These are phyloP conservation scores for Phoma sp. DNA, from an alignment of 2,329 filamentous ascomycete genomes.

Conservation along the genomic window DNA sequence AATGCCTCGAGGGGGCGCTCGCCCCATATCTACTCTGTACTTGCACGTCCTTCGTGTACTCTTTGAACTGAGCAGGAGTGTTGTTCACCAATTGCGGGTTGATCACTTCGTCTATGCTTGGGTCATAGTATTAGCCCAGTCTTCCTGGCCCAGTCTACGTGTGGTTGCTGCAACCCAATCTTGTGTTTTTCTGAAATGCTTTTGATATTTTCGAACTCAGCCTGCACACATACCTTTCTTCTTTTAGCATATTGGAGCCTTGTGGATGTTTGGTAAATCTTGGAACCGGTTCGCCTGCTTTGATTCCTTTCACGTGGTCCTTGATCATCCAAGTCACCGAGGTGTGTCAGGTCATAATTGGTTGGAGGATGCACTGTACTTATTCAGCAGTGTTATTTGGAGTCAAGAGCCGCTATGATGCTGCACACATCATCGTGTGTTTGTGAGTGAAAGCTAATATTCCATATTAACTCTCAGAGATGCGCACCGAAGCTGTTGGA, in stretches of 20 bases:
- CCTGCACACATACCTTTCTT: not conserved
- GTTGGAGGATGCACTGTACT: not conserved
- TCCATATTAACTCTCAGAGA: not conserved
- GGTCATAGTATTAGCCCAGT: not conserved
- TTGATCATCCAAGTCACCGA: not conserved
- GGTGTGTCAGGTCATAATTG: not conserved
- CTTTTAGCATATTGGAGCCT: not conserved
- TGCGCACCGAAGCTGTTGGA: not conserved
- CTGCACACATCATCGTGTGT: not conserved
- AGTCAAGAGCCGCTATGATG: not conserved
- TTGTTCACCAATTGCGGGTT: not conserved
- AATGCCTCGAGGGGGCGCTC: not conserved
- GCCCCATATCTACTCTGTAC: not conserved
- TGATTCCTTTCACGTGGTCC: not conserved
- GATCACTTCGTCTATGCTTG: not conserved
- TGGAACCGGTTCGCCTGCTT: not conserved
- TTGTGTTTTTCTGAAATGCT: not conserved
- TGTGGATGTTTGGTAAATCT: not conserved
- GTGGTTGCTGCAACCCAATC: not conserved
- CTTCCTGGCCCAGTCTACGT: not conserved
- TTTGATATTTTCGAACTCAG: not conserved
- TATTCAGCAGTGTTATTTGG: not conserved
- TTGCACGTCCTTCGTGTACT: constrained; percentile 3
- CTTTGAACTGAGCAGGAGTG: not conserved
- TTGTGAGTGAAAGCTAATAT: not conserved